Evolutionary conservation across 2,329 filamentous ascomycete genomes (phyloP).

Genomic region (Curvularia sp.): DNA sequence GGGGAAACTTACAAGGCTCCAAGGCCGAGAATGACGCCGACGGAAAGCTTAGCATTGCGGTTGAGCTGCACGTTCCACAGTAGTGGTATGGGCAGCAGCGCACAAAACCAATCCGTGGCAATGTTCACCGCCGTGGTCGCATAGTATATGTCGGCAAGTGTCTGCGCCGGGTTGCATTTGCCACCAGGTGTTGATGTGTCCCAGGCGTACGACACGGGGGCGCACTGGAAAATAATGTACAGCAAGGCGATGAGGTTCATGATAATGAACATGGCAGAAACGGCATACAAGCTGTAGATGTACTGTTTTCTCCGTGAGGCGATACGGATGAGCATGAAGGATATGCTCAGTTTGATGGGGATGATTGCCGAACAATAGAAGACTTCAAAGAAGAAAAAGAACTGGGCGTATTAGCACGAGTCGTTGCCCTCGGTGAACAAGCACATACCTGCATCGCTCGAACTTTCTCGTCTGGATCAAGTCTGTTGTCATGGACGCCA

Average conservation of each 20-base stretch:
- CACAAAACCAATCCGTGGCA: slow-evolving; percentile 20
- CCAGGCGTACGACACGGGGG: slow-evolving; percentile 16
- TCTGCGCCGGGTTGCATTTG: slow-evolving; percentile 15
- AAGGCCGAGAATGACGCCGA: slow-evolving; percentile 18
- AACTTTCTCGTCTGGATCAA: slow-evolving; percentile 5
- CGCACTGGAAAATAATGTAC: slow-evolving; percentile 17
- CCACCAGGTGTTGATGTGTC: slow-evolving; percentile 16
- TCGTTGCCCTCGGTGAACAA: neutral
- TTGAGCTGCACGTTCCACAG: slow-evolving; percentile 19
- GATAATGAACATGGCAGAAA: slow-evolving; percentile 15
- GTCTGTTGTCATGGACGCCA: slow-evolving; percentile 8
- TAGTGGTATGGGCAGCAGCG: slow-evolving; percentile 15
- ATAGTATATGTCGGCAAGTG: slow-evolving; percentile 16
- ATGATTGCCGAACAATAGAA: slow-evolving; percentile 17
- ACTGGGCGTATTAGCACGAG: slow-evolving; percentile 2
- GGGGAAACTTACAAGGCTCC: slow-evolving; percentile 16
- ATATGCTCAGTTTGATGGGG: slow-evolving; percentile 18
- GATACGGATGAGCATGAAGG: slow-evolving; percentile 18
- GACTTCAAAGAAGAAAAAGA: slow-evolving; percentile 17
- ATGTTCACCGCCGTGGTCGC: slow-evolving; percentile 17
- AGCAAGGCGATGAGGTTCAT: slow-evolving; percentile 18
- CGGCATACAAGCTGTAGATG: slow-evolving; percentile 12
- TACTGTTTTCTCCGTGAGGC: slow-evolving; percentile 9
- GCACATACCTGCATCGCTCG: slow-evolving; percentile 15
- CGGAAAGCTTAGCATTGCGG: slow-evolving; percentile 18